Base-by-base conservation (phyloP, 208 protist species). In the Spongospora subterranea region DNA sequence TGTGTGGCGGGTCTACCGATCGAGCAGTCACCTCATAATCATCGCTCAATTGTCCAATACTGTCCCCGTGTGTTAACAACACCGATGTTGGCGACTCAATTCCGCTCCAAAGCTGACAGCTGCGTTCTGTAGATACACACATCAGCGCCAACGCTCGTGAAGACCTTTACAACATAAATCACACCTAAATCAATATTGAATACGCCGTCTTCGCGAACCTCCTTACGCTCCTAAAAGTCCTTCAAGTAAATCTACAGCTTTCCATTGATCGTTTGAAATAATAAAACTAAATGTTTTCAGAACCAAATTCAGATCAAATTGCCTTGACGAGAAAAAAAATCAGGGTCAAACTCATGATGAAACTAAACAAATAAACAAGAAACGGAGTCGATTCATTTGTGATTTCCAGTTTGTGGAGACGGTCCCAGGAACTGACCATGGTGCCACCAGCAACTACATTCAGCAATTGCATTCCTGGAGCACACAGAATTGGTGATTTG, bases 181-280 rank as follows among this genome's bases (percentile, higher is more conserved):
- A 35, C 17, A 20, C 77, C 88, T 40, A 95, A 45, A 0, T 94
- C 65, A 76, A 98, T 94, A 20, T 94, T 89, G 88, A 97, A 96
- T 90, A 98, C 96, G n/a, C 97, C 98, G 91, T 99, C 97, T 91
- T 99, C 97, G 60, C 97, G 95, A 45, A 97, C 92, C 1, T 77
- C 92, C 13, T 96, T 97, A 38, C 92, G 92, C 90, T 95, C 95
- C n/a, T n/a, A n/a, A n/a, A n/a, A n/a, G n/a, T n/a, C n/a, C n/a
- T n/a, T n/a, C n/a, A n/a, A n/a, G n/a, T n/a, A n/a, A n/a, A n/a
- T n/a, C n/a, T n/a, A n/a, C n/a, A n/a, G n/a, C n/a, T n/a, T n/a
- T n/a, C n/a, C n/a, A n/a, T n/a, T n/a, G n/a, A n/a, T n/a, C n/a
- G n/a, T n/a, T n/a, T n/a, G n/a, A n/a, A n/a, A n/a, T n/a, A n/a